Evolutionary conservation across 495 filamentous ascomycete genomes (phyloP).

Genomic region (Podospora bellae-mahoneyi): DNA sequence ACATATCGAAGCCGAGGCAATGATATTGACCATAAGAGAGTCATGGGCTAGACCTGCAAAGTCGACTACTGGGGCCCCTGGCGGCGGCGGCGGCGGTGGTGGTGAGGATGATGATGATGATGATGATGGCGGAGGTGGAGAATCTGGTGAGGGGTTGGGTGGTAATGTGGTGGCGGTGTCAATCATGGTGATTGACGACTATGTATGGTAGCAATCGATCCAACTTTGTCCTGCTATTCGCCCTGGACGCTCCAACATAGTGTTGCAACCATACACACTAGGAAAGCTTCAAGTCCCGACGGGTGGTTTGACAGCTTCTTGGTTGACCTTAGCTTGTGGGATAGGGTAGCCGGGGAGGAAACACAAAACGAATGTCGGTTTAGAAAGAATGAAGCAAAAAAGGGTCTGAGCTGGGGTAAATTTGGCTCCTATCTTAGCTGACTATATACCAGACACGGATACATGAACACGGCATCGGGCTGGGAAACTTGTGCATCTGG

Average conservation of each 20-base stretch:
- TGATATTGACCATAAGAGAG: constrained; percentile 26
- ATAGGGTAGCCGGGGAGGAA: not conserved
- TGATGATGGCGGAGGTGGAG: not conserved
- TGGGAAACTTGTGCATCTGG: constrained; percentile 1
- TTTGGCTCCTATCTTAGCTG: not conserved
- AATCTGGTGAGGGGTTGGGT: not conserved
- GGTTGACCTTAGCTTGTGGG: not conserved
- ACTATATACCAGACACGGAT: not conserved
- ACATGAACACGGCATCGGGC: not conserved
- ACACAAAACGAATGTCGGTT: not conserved
- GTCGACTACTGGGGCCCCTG: constrained; percentile 3
- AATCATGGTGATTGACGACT: not conserved
- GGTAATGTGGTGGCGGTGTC: not conserved
- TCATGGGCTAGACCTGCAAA: constrained; percentile 26
- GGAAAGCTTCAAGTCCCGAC: not conserved
- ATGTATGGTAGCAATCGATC: not conserved
- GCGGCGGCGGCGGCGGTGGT: constrained; percentile 10
- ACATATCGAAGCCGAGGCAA: constrained; percentile 21
- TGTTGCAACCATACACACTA: not conserved
- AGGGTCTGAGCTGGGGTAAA: not conserved
- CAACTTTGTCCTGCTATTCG: not conserved
- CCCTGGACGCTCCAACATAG: not conserved
- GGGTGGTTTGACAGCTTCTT: constrained; percentile 2
- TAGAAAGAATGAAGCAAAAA: not conserved
- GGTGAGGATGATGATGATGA: constrained; percentile 1